Base-by-base conservation (phyloP, 305 asterid genomes). In the Fraxinus baroniana region DNA sequence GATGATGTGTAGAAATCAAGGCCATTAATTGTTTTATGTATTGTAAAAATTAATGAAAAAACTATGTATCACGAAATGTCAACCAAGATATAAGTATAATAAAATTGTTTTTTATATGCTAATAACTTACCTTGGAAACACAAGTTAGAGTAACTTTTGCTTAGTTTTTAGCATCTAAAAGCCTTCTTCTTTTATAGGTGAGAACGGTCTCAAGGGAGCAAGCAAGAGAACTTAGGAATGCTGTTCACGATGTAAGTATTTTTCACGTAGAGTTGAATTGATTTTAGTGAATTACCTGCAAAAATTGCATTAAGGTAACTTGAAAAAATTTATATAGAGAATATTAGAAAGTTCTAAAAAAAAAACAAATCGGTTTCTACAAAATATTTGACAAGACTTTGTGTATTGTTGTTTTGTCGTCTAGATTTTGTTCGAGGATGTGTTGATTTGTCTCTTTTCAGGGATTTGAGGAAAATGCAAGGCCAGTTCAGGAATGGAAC, bases 151-250 rank as follows among this genome's bases (percentile, higher is more conserved):
- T 49, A 49, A 36, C 18, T 80, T 60, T 24, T 33, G 13, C 7
- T 4, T 46, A 72, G 28, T 9, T 37, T 32, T 5, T n/a, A 55
- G 24, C 71, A 62, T 22, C 33, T 62, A 22, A 62, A 62, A 62
- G 6, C 26, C 17, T 70, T 30, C 68, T 79, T 70, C 10, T 64
- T 68, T 78, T 81, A 80, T 32, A 93, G 98, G 90, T 85, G 10
- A 90, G 90, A 85, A 90, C 95, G n/a, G 95, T 84, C 7, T 91
- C 97, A 7, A 82, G 76, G 85, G 94, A 92, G 82, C 98, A 94
- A 77, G 46, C 91, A 66, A 78, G 76, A 76, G 89, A 87, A 73
- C 74, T 92, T 0, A 86, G 92, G 64, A 85, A 81, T 18, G 97
- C 87, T 41, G 94, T 93, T 82, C 86, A 85, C 80, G 96, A 92